A percentile compares a stretch with the other conserved stretches of the same genome.
Evolutionary conservation across 164 flowering plant genomes (phyloP).

Genomic region (Buxus sempervirens): DNA sequence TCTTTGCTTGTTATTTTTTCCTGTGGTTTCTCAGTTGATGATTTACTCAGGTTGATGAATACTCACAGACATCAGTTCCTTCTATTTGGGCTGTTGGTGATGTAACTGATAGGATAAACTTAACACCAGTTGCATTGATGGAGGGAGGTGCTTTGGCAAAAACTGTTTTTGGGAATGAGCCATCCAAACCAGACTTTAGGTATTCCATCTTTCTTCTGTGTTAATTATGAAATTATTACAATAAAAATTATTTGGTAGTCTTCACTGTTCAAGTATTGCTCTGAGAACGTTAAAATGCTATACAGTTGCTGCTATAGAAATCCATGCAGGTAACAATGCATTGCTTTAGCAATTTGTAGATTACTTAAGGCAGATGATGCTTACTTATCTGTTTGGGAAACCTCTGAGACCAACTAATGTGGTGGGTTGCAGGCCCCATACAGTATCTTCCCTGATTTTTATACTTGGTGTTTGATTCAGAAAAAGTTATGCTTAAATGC

Average conservation of each 20-base stretch:
- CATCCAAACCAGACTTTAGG: conserved; percentile 79
- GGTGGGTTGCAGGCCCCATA: background rate
- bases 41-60: conserved; percentile 78
- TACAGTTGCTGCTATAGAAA: background rate
- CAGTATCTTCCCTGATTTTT: background rate
- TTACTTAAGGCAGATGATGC: background rate
- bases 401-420: background rate
- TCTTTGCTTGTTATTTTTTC: background rate
- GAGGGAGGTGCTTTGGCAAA: conserved; percentile 93
- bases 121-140: conserved; percentile 99
- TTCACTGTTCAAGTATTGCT: background rate
- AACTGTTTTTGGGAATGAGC: conserved; percentile 83
- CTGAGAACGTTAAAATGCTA: background rate
- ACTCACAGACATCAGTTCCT: conserved; percentile 81
- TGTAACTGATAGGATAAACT: conserved; percentile 86
- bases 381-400: background rate
- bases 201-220: conserved; percentile 16
- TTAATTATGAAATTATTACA: background rate
- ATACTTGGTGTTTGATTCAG: background rate
- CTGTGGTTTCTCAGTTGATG: conserved; percentile 1
- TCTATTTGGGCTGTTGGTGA: conserved; percentile 99
- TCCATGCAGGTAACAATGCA: background rate
- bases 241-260: background rate
- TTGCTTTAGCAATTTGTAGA: background rate
- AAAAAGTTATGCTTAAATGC: background rate